Percentiles rank a stretch among this genome's conserved stretches.
These are phyloP conservation scores for Physcomitrellopsis africana DNA, from an alignment of 225 moss, liverwort and hornwort genomes.

Conservation along the genomic window DNA sequence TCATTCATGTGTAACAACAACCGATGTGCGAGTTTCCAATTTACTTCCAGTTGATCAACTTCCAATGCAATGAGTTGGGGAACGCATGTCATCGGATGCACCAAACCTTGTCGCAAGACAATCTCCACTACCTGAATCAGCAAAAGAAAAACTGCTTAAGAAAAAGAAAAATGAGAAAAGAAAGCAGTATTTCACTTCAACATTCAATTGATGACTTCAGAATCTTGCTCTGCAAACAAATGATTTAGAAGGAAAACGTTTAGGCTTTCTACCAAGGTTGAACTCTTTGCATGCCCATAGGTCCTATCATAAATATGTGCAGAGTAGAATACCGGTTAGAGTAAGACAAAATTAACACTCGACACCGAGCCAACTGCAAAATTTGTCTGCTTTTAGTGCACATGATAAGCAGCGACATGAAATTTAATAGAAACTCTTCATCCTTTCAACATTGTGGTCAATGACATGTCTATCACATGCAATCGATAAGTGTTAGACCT, in stretches of 20 bases:
- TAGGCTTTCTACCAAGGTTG: conserved; percentile 8
- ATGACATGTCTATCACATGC: conserved; percentile 15
- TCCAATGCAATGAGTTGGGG: conserved; percentile 94
- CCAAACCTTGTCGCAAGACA: conserved; percentile 92
- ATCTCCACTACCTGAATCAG: conserved; percentile 76
- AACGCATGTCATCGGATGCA: conserved; percentile 97
- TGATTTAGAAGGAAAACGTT: background rate
- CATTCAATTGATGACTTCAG: background rate
- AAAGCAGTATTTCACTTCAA: background rate
- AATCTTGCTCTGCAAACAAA: background rate
- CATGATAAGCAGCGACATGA: background rate
- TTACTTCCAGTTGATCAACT: conserved; percentile 78
- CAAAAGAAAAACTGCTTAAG: background rate
- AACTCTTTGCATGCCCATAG: conserved; percentile 6
- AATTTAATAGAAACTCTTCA: background rate
- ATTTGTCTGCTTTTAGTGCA: background rate
- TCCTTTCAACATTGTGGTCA: conserved; percentile 11
- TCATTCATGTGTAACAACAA: conserved; percentile 86
- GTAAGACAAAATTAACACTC: background rate
- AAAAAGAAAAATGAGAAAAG: background rate
- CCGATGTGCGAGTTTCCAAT: conserved; percentile 90
- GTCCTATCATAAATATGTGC: background rate
- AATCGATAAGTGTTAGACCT: conserved; percentile 50
- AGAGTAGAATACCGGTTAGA: background rate
- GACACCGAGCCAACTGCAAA: background rate